phyloP scores from a whole-genome alignment of 2,329 filamentous ascomycete species.

The Clarireedia hainanense region DNA sequence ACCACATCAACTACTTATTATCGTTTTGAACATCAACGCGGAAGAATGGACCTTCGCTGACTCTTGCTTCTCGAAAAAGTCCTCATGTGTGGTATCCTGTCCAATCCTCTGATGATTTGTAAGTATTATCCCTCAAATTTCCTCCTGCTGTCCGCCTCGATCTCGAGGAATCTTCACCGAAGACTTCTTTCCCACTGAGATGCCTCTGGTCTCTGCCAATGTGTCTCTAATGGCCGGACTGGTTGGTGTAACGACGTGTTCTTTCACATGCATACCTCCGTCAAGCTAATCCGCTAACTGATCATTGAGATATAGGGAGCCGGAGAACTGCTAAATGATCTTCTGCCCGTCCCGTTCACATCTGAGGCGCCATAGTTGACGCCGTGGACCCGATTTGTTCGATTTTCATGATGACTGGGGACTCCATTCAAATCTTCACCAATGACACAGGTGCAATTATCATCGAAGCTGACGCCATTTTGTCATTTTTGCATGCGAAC shows the following conservation, averaged over 20 bases:
- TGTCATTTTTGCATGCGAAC: background rate
- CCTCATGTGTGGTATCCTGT: background rate
- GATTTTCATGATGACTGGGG: background rate
- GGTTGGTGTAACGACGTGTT: background rate
- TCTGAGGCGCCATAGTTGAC: background rate
- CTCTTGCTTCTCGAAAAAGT: background rate
- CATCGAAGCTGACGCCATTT: background rate
- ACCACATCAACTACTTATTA: no score
- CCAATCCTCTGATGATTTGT: background rate
- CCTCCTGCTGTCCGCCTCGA: background rate
- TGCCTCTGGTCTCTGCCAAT: background rate
- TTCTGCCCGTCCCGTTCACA: background rate
- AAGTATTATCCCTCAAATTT: background rate
- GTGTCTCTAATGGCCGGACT: background rate
- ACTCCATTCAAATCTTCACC: background rate
- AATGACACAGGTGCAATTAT: background rate
- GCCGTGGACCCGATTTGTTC: background rate
- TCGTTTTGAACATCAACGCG: background rate
- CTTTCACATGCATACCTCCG: background rate
- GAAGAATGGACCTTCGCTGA: background rate
- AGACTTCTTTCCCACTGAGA: background rate
- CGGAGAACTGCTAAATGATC: conserved; percentile 14
- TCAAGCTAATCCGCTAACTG: conserved; percentile 11
- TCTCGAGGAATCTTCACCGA: background rate
- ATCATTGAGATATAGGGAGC: conserved; percentile 19